Percentiles rank a stretch among this genome's conserved stretches.
These are phyloP conservation scores for Xylaria sp. DNA, from an alignment of 2,329 filamentous ascomycete genomes.

Conservation along the genomic window DNA sequence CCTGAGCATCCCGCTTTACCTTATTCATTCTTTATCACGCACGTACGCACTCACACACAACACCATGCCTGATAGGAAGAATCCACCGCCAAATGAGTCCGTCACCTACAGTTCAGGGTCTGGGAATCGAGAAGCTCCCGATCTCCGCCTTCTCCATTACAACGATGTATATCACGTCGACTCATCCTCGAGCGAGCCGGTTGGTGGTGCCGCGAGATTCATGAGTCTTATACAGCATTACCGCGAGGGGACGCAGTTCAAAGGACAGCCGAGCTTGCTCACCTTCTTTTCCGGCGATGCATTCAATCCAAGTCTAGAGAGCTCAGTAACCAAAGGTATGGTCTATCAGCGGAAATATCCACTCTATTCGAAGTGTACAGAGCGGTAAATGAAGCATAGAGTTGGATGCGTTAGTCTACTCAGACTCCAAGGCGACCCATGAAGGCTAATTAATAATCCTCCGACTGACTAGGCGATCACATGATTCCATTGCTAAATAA, in stretches of 20 bases:
- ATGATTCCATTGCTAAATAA: constrained; percentile 89
- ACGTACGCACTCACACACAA: background rate
- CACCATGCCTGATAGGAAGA: constrained; percentile 48
- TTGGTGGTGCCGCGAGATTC: constrained; percentile 84
- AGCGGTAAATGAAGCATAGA: background rate
- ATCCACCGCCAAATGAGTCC: constrained; percentile 47
- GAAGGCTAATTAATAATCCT: background rate
- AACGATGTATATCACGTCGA: constrained; percentile 97
- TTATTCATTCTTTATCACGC: background rate
- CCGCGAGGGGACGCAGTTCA: constrained; percentile 68
- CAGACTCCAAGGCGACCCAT: background rate
- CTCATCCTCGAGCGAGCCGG: constrained; percentile 77
- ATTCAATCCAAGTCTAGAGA: constrained; percentile 91
- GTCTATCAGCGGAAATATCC: background rate
- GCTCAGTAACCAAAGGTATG: constrained; percentile 84
- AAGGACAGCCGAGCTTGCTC: constrained; percentile 72
- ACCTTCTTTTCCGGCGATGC: constrained; percentile 93
- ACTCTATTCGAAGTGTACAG: background rate
- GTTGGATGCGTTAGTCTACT: background rate
- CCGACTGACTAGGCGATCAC: constrained; percentile 68
- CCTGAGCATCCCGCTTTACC: background rate
- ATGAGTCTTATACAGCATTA: constrained; percentile 83
- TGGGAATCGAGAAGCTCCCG: constrained; percentile 62
- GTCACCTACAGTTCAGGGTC: constrained; percentile 49
- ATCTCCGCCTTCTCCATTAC: constrained; percentile 86